phyloP scores from a whole-genome alignment of 1,139 yeast genomes.

The Kurtzmaniella natalensis region DNA sequence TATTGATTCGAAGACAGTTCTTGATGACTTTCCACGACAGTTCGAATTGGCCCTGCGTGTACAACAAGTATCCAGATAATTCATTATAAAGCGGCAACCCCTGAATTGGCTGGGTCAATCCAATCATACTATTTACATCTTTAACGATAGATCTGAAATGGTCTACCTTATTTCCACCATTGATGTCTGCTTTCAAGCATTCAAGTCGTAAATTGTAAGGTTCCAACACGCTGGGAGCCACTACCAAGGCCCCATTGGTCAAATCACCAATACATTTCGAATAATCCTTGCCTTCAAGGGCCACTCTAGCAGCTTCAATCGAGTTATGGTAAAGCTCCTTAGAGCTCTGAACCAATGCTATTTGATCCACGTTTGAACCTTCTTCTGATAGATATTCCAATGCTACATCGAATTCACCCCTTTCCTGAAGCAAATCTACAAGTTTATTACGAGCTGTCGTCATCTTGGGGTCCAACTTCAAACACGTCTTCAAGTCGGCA shows the following conservation, averaged over 20 bases:
- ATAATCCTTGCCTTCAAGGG: conserved; percentile 12
- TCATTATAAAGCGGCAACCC: conserved; percentile 25
- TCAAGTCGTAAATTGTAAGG: conserved; percentile 21
- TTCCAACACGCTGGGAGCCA: conserved; percentile 20
- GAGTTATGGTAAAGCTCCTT: background rate
- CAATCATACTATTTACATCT: conserved; percentile 24
- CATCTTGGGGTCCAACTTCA: conserved; percentile 35
- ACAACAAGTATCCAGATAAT: conserved; percentile 42
- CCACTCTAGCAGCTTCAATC: conserved; percentile 5
- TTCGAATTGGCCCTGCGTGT: conserved; percentile 47
- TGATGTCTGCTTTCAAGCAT: conserved; percentile 13
- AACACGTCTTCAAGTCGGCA: conserved; percentile 39
- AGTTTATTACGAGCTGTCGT: conserved; percentile 41
- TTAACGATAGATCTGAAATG: conserved; percentile 19
- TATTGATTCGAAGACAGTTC: conserved; percentile 64
- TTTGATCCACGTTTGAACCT: background rate
- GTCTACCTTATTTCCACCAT: conserved; percentile 11
- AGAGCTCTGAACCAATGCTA: background rate
- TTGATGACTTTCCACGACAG: conserved; percentile 47
- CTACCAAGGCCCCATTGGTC: conserved; percentile 17
- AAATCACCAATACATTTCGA: conserved; percentile 18
- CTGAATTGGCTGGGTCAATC: conserved; percentile 26
- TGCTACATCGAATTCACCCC: conserved; percentile 37
- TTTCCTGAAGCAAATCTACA: conserved; percentile 39
- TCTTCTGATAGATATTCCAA: conserved; percentile 9